These are phyloP conservation scores for Herpetomonas samuelpessoai DNA, from an alignment of 208 protist species.

Conservation along the genomic window DNA sequence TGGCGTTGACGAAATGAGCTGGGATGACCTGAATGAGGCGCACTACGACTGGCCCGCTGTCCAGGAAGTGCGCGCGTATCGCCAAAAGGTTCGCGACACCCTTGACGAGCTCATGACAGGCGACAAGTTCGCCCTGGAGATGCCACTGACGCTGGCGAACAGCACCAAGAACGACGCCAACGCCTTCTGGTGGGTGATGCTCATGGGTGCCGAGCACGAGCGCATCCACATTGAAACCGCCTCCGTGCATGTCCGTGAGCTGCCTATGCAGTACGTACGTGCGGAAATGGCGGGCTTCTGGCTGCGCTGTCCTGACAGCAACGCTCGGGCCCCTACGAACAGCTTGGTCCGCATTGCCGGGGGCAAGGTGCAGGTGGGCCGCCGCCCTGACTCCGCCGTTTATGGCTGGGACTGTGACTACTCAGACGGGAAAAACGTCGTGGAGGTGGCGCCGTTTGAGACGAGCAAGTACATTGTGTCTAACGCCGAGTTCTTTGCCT, in stretches of 20 bases:
- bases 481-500: slow-evolving; percentile 94
- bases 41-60: slow-evolving; percentile 91
- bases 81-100: slow-evolving; percentile 71
- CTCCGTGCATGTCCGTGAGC: slow-evolving; percentile 94
- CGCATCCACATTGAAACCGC: slow-evolving; percentile 97
- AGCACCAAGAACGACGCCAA: slow-evolving; percentile 76
- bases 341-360: slow-evolving; percentile 74
- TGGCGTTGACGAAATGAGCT: slow-evolving; percentile 98
- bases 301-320: slow-evolving; percentile 64
- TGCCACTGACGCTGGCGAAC: slow-evolving; percentile 79
- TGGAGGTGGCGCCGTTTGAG: slow-evolving; percentile 92
- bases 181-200: slow-evolving; percentile 90
- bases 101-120: slow-evolving; percentile 76
- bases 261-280: slow-evolving; percentile 84
- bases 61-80: slow-evolving; percentile 86
- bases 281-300: slow-evolving; percentile 58
- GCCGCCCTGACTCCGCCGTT: slow-evolving; percentile 55
- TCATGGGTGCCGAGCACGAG: slow-evolving; percentile 97
- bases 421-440: slow-evolving; percentile 58
- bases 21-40: slow-evolving; percentile 92
- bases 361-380: slow-evolving; percentile 72
- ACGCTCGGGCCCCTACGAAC: slow-evolving; percentile 57
- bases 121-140: slow-evolving; percentile 58
- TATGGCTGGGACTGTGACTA: slow-evolving; percentile 98
- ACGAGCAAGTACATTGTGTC: slow-evolving; percentile 94